Evolutionary conservation across 2,329 filamentous ascomycete genomes (phyloP).

Genomic region (Malbranchea cinnamomea): DNA sequence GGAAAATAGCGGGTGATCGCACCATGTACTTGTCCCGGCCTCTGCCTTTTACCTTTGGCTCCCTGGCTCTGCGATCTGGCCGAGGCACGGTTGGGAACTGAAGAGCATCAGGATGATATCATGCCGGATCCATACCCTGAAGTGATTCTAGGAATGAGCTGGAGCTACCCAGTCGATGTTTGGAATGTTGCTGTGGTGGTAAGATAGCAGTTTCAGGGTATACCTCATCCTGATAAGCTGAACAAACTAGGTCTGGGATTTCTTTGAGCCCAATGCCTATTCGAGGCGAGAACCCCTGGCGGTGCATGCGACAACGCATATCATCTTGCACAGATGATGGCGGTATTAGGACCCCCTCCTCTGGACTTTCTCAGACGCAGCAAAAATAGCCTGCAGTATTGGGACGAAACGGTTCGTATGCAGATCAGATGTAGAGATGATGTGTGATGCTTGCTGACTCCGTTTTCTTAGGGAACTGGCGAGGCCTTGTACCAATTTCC

Average conservation of each 20-base stretch:
- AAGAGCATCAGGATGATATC: slow-evolving; percentile 12
- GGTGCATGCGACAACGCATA: neutral
- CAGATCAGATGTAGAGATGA: neutral
- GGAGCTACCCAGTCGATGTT: slow-evolving; percentile 17
- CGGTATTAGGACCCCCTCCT: slow-evolving; percentile 5
- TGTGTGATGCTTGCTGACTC: neutral
- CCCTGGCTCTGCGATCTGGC: slow-evolving; percentile 18
- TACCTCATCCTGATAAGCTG: slow-evolving; percentile 3
- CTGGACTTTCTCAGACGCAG: slow-evolving; percentile 6
- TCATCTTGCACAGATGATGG: slow-evolving; percentile 5
- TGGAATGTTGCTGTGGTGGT: slow-evolving; percentile 19
- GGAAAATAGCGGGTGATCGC: slow-evolving; percentile 16
- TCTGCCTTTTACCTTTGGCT: slow-evolving; percentile 11
- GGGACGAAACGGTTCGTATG: slow-evolving; percentile 8
- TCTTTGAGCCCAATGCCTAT: slow-evolving; percentile 10
- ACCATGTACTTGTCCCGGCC: slow-evolving; percentile 16
- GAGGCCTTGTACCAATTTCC: slow-evolving; percentile 2
- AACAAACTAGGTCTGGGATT: slow-evolving; percentile 11
- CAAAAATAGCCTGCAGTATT: slow-evolving; percentile 4
- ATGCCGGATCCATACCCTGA: slow-evolving; percentile 17
- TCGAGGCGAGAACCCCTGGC: slow-evolving; percentile 1
- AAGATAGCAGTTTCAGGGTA: too few relatives aligned
- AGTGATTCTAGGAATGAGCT: slow-evolving; percentile 16
- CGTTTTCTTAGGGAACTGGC: slow-evolving; percentile 6
- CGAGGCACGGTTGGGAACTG: slow-evolving; percentile 12